These are phyloP conservation scores for Elaphomyces granulatus DNA, from an alignment of 495 filamentous ascomycete genomes.

Conservation along the genomic window DNA sequence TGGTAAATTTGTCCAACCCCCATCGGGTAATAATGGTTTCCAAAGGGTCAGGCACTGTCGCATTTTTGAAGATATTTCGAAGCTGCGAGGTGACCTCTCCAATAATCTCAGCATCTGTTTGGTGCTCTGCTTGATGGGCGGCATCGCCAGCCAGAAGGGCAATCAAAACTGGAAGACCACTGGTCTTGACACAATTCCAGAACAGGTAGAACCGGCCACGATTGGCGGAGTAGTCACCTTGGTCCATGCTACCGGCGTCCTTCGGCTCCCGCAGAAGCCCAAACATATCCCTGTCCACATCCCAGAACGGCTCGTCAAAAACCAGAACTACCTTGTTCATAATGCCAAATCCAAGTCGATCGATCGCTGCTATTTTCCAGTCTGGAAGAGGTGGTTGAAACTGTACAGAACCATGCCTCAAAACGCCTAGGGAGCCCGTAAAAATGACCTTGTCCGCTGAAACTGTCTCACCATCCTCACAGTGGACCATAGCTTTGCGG, in stretches of 20 bases:
- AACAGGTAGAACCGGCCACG: slow-evolving; percentile 89
- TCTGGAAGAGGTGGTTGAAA: slow-evolving; percentile 76
- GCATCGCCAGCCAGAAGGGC: slow-evolving; percentile 95
- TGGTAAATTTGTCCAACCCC: slow-evolving; percentile 75
- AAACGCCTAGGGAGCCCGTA: slow-evolving; percentile 76
- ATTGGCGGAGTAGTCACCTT: slow-evolving; percentile 46
- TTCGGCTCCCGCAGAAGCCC: slow-evolving; percentile 69
- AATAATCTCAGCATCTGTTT: slow-evolving; percentile 57
- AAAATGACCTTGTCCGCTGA: slow-evolving; percentile 77
- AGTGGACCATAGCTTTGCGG: slow-evolving; percentile 46
- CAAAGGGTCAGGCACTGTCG: slow-evolving; percentile 52
- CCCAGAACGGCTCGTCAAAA: slow-evolving; percentile 86
- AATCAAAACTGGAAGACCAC: slow-evolving; percentile 71
- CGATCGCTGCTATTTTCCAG: slow-evolving; percentile 71
- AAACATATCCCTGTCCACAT: slow-evolving; percentile 83
- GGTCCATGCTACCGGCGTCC: slow-evolving; percentile 35
- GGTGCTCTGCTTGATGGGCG: slow-evolving; percentile 72
- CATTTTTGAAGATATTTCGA: slow-evolving; percentile 46
- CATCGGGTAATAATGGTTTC: slow-evolving; percentile 93
- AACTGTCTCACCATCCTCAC: slow-evolving; percentile 61
- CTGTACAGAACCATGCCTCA: slow-evolving; percentile 59
- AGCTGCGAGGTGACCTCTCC: slow-evolving; percentile 66
- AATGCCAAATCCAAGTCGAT: slow-evolving; percentile 81
- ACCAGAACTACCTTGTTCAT: slow-evolving; percentile 93
- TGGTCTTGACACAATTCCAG: slow-evolving; percentile 87